Evolutionary conservation across 495 filamentous ascomycete species (phyloP).

Genomic region (Penicillium canariense): DNA sequence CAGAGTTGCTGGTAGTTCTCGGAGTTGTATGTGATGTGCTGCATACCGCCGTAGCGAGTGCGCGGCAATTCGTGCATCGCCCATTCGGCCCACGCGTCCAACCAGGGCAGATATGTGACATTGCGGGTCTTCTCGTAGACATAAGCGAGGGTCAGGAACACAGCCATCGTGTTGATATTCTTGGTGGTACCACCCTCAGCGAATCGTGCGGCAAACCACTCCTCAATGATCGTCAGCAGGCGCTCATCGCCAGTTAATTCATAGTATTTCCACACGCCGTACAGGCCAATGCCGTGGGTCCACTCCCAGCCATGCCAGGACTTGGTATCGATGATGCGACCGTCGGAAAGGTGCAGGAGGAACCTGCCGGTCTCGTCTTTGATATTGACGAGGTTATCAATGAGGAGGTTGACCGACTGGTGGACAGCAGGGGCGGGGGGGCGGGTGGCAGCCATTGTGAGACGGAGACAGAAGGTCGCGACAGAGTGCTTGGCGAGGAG

Average conservation of each 20-base stretch:
- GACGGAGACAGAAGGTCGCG: too few relatives aligned
- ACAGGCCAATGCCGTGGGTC: constrained; percentile 76
- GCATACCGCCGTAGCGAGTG: constrained; percentile 69
- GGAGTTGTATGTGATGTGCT: constrained; percentile 61
- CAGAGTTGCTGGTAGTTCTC: constrained; percentile 68
- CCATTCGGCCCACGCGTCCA: constrained; percentile 75
- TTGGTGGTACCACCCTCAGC: constrained; percentile 68
- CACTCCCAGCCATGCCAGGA: constrained; percentile 79
- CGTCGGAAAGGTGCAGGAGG: constrained; percentile 62
- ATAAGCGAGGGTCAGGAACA: constrained; percentile 67
- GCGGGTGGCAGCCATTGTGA: constrained; percentile 22
- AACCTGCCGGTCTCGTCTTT: constrained; percentile 67
- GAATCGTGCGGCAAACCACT: constrained; percentile 66
- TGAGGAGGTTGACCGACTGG: constrained; percentile 56
- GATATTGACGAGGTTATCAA: constrained; percentile 67
- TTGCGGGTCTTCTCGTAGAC: constrained; percentile 67
- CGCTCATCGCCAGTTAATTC: constrained; percentile 54
- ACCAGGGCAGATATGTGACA: constrained; percentile 60
- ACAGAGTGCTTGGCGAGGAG: neutral
- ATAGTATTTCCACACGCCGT: constrained; percentile 77
- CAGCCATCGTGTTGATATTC: constrained; percentile 79
- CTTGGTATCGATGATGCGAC: constrained; percentile 74
- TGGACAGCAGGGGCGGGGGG: constrained; percentile 44
- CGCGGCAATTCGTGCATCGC: constrained; percentile 68
- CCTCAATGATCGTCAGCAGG: constrained; percentile 57